Percentiles rank a stretch among this genome's conserved stretches.
Conservation (phyloP, 2,329 filamentous ascomycete genomes). For the Fusarium sp. region DNA sequence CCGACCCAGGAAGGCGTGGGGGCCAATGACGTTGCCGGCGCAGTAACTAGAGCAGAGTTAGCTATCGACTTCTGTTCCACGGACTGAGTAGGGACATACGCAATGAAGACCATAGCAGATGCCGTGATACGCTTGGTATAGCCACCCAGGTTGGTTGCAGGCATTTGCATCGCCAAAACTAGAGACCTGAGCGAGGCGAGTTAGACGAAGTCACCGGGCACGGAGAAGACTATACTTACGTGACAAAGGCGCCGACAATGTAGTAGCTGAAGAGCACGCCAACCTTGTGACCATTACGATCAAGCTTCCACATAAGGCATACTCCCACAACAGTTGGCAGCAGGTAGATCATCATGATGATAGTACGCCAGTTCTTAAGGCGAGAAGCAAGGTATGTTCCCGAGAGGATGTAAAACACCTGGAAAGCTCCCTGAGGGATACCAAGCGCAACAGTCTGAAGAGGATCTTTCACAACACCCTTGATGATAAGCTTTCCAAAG, state of each 20-base stretch:
- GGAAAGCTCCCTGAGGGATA: slow-evolving; percentile 64
- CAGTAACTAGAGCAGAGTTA: background rate
- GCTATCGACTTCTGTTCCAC: background rate
- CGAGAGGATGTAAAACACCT: slow-evolving; percentile 61
- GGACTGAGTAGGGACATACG: slow-evolving; percentile 47
- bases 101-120: slow-evolving; percentile 58
- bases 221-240: no score
- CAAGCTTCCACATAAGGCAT: slow-evolving; percentile 60
- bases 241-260: slow-evolving; percentile 59
- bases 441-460: slow-evolving; percentile 59
- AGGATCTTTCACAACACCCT: slow-evolving; percentile 51
- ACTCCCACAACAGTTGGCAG: slow-evolving; percentile 61
- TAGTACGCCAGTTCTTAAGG: slow-evolving; percentile 59
- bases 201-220: no score
- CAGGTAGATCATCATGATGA: slow-evolving; percentile 62
- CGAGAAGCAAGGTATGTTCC: slow-evolving; percentile 62
- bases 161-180: slow-evolving; percentile 64
- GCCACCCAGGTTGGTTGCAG: slow-evolving; percentile 58
- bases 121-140: slow-evolving; percentile 60
- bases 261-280: slow-evolving; percentile 64
- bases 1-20: slow-evolving; percentile 52
- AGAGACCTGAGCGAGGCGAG: no score
- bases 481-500: slow-evolving; percentile 64
- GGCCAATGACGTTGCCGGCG: slow-evolving; percentile 33
- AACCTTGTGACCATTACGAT: slow-evolving; percentile 49